These are phyloP conservation scores for Colletotrichum orchidophilum DNA, from an alignment of 2,329 filamentous ascomycete species.

Conservation along the genomic window DNA sequence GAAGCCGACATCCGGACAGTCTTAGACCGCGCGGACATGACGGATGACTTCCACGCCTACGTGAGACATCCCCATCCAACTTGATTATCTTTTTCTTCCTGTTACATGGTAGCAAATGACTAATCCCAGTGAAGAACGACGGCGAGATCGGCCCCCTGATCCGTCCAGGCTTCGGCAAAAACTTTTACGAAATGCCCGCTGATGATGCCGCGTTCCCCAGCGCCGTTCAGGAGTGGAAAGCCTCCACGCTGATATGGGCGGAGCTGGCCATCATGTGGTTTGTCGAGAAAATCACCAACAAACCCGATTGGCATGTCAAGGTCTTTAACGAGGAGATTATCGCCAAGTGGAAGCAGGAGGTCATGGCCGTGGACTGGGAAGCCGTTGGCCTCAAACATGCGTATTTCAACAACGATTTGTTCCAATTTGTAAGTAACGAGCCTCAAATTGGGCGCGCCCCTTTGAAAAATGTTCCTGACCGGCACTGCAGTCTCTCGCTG, in stretches of 20 bases:
- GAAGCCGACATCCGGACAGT: background rate
- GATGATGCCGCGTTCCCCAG: background rate
- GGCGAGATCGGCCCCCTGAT: slow-evolving; percentile 8
- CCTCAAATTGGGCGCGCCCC: background rate
- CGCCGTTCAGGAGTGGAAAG: slow-evolving; percentile 5
- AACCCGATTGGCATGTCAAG: slow-evolving; percentile 40
- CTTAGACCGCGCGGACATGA: background rate
- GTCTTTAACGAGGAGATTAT: slow-evolving; percentile 38
- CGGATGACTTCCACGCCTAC: background rate
- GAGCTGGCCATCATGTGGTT: slow-evolving; percentile 40
- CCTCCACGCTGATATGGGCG: slow-evolving; percentile 18
- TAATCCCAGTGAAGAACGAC: background rate
- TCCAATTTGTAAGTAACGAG: slow-evolving; percentile 39
- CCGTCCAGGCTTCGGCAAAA: slow-evolving; percentile 16
- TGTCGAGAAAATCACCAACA: slow-evolving; percentile 41
- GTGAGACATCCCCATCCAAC: background rate
- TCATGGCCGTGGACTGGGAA: slow-evolving; percentile 42
- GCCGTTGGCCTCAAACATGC: slow-evolving; percentile 34
- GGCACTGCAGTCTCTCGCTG: slow-evolving; percentile 41
- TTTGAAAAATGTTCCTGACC: background rate
- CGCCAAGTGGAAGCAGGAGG: slow-evolving; percentile 37
- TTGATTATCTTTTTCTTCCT: too few species aligned
- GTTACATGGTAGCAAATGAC: background rate
- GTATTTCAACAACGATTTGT: slow-evolving; percentile 44
- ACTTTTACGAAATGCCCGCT: background rate